Conservation (phyloP, 768 basidiomycete species). For the Boletus patriciae region DNA sequence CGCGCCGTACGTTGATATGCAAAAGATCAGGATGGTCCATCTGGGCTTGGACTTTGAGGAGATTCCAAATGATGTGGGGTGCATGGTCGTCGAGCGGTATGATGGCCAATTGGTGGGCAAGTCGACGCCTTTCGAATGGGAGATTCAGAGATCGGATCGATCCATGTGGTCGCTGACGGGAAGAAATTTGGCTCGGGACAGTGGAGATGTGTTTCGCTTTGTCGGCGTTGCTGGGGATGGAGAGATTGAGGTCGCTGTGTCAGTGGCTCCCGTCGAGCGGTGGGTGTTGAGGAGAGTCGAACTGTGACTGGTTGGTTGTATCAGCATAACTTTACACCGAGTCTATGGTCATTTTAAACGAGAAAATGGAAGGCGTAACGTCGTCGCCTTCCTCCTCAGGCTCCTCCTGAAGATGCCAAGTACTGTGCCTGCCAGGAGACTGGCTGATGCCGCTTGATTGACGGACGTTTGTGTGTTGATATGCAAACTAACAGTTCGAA, state of each 20-base stretch:
- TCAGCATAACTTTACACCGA: background rate
- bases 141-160: background rate
- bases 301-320: background rate
- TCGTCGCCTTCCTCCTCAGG: background rate
- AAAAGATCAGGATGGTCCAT: constrained; percentile 37
- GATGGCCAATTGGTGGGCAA: background rate
- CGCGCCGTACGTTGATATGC: constrained; percentile 31
- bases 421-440: background rate
- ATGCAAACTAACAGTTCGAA: too few species aligned
- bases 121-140: background rate
- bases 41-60: constrained; percentile 39
- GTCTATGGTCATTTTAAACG: too few species aligned
- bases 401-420: background rate
- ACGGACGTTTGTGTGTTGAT: background rate
- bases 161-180: constrained; percentile 7
- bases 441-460: background rate
- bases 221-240: too few species aligned
- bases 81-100: constrained; percentile 12
- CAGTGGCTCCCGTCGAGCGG: background rate
- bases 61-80: constrained; percentile 19
- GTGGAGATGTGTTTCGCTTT: too few species aligned
- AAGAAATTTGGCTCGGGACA: constrained; percentile 13
- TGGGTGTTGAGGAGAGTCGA: constrained; percentile 15
- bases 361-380: too few species aligned
- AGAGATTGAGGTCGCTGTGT: too few species aligned